These are phyloP conservation scores for Hypomyces rosellus DNA, from an alignment of 2,329 filamentous ascomycete species.

Conservation along the genomic window DNA sequence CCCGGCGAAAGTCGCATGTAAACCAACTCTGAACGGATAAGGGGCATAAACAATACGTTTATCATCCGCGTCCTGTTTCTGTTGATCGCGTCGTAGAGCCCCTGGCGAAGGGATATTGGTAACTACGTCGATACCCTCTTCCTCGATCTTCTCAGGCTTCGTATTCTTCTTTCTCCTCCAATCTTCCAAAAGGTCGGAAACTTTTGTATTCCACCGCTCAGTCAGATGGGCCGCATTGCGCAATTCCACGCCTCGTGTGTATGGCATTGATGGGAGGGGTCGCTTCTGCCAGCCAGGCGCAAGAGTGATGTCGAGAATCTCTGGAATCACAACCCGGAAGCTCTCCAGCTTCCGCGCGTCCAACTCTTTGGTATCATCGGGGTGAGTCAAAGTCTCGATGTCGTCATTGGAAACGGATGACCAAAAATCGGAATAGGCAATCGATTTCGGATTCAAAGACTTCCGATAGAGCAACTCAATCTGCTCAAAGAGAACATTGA, in stretches of 20 bases:
- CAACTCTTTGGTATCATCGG: slow-evolving; percentile 17
- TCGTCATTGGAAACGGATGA: slow-evolving; percentile 22
- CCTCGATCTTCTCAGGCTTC: slow-evolving; percentile 32
- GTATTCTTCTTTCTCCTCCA: slow-evolving; percentile 40
- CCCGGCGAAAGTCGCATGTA: slow-evolving; percentile 34
- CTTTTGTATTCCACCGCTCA: slow-evolving; percentile 40
- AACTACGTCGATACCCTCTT: slow-evolving; percentile 15
- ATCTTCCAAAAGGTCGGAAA: slow-evolving; percentile 33
- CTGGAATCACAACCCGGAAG: slow-evolving; percentile 48
- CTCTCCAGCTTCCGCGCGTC: slow-evolving; percentile 27
- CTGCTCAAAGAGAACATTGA: slow-evolving; percentile 36
- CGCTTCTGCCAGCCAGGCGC: slow-evolving; percentile 47
- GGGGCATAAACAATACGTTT: slow-evolving; percentile 25
- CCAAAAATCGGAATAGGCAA: slow-evolving; percentile 41
- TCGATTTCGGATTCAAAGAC: slow-evolving; percentile 34
- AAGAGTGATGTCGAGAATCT: slow-evolving; percentile 47
- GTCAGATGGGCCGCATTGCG: slow-evolving; percentile 49
- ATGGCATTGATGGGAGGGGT: slow-evolving; percentile 35
- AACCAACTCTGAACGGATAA: slow-evolving; percentile 34
- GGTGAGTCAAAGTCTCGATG: slow-evolving; percentile 21
- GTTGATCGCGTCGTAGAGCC: slow-evolving; percentile 4
- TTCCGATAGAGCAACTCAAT: slow-evolving; percentile 42
- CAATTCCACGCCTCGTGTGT: slow-evolving; percentile 44
- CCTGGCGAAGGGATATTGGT: slow-evolving; percentile 6
- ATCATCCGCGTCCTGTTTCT: slow-evolving; percentile 8